A percentile compares a stretch with the other conserved stretches of the same genome.
phyloP scores from a whole-genome alignment of 2,329 filamentous ascomycete genomes.

The Myriangium duriaei region DNA sequence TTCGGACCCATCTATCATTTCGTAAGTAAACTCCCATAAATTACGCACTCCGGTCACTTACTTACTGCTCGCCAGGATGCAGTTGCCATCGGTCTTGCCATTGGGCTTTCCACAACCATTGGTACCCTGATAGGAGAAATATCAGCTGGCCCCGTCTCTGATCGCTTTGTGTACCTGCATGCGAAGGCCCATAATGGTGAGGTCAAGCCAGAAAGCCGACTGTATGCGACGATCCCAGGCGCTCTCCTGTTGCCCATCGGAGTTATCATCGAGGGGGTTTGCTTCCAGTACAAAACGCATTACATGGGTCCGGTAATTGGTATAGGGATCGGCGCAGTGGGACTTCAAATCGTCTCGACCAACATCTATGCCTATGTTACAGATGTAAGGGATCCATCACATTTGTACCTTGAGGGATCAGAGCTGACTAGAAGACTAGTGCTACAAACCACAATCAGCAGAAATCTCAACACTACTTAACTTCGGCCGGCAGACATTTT shows the following conservation, averaged over 20 bases:
- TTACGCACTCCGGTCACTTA: too few relatives aligned
- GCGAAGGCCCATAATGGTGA: conserved; percentile 18
- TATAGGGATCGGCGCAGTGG: conserved; percentile 25
- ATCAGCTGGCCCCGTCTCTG: conserved; percentile 16
- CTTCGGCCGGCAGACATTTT: conserved; percentile 23
- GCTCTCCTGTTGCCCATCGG: conserved; percentile 17
- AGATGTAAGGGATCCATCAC: conserved; percentile 13
- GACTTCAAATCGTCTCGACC: conserved; percentile 26
- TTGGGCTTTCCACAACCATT: conserved; percentile 17
- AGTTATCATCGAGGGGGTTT: conserved; percentile 22
- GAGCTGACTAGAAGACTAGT: conserved; percentile 11
- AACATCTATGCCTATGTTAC: conserved; percentile 25
- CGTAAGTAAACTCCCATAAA: not conserved
- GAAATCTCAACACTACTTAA: conserved; percentile 26
- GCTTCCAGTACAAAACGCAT: conserved; percentile 19
- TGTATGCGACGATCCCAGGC: conserved; percentile 22
- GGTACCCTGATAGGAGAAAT: conserved; percentile 18
- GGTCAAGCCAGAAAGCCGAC: conserved; percentile 22
- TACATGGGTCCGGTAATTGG: conserved; percentile 26
- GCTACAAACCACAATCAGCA: conserved; percentile 26
- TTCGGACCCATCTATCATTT: conserved; percentile 17
- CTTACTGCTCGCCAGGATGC: too few relatives aligned
- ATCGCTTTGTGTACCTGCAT: conserved; percentile 20
- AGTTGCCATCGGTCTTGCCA: conserved; percentile 16
- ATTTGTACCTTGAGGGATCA: not conserved